Evolutionary conservation across 2,329 filamentous ascomycete species (phyloP).

Genomic region (Diaporthe caulivora): DNA sequence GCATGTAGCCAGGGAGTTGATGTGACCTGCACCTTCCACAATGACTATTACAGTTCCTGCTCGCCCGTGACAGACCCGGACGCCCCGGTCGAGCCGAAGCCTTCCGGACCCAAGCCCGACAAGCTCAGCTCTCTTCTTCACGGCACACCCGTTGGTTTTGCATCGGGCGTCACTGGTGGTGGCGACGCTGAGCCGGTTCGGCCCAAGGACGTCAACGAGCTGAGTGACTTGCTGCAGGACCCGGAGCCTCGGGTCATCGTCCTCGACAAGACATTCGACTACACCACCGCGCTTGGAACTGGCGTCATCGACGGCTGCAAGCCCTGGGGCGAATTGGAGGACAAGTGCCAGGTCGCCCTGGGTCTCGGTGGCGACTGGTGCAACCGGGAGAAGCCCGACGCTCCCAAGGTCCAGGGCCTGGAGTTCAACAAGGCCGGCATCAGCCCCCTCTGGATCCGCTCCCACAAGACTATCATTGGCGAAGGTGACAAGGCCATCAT

Average conservation of each 20-base stretch:
- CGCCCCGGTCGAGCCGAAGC: not conserved
- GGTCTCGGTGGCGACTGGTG: slow-evolving; percentile 71
- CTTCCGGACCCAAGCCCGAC: not conserved
- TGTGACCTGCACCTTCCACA: not conserved
- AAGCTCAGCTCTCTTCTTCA: not conserved
- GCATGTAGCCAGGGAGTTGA: not conserved
- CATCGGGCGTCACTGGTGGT: slow-evolving; percentile 2
- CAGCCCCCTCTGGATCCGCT: slow-evolving; percentile 63
- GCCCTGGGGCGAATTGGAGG: slow-evolving; percentile 65
- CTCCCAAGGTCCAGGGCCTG: slow-evolving; percentile 55
- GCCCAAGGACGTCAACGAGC: slow-evolving; percentile 1
- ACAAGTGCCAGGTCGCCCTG: slow-evolving; percentile 62
- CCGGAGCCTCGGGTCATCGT: slow-evolving; percentile 68
- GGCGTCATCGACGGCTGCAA: slow-evolving; percentile 66
- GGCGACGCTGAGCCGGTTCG: slow-evolving; percentile 1
- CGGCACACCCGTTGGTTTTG: not conserved
- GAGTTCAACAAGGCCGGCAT: slow-evolving; percentile 64
- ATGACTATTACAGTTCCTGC: not conserved
- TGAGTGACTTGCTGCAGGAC: slow-evolving; percentile 63
- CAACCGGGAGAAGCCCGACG: slow-evolving; percentile 66
- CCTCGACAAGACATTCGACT: slow-evolving; percentile 68
- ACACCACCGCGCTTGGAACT: slow-evolving; percentile 66
- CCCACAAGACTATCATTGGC: slow-evolving; percentile 70
- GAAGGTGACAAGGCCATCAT: slow-evolving; percentile 65
- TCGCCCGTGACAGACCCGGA: not conserved